Evolutionary conservation across 2,329 filamentous ascomycete genomes (phyloP).

Genomic region (Macrophomina tecta): DNA sequence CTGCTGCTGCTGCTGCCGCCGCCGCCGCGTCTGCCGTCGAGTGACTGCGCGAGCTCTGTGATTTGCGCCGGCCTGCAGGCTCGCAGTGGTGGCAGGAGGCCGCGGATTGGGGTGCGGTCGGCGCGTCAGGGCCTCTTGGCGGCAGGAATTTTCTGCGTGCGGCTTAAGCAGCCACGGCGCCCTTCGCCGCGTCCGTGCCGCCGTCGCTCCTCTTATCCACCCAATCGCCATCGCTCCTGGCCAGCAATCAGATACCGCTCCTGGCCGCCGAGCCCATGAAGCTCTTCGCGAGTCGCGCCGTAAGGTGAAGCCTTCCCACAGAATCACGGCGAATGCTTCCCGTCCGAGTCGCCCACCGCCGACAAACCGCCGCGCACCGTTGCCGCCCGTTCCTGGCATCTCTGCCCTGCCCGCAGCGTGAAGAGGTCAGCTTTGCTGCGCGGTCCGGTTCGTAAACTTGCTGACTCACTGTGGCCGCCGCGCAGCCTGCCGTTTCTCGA

Average conservation of each 20-base stretch:
- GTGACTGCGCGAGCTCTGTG: not conserved
- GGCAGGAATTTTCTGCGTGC: not conserved
- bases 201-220: not conserved
- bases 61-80: not conserved
- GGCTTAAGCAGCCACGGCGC: slow-evolving; percentile 19
- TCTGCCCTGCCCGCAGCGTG: not conserved
- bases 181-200: not conserved
- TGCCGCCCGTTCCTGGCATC: not conserved
- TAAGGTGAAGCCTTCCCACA: not conserved
- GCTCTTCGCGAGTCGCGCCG: slow-evolving; percentile 3
- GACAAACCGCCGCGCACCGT: not conserved
- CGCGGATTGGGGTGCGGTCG: not conserved
- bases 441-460: not conserved
- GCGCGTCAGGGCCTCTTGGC: not conserved
- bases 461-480: not conserved
- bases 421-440: not conserved
- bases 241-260: slow-evolving; percentile 21
- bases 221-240: not conserved
- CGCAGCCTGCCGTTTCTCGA: not conserved
- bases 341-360: not conserved
- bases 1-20: not conserved
- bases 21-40: no score
- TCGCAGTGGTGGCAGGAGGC: not conserved
- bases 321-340: slow-evolving; percentile 10
- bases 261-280: not conserved